These are phyloP conservation scores for Cadophora gregata DNA, from an alignment of 2,329 filamentous ascomycete species.

Conservation along the genomic window DNA sequence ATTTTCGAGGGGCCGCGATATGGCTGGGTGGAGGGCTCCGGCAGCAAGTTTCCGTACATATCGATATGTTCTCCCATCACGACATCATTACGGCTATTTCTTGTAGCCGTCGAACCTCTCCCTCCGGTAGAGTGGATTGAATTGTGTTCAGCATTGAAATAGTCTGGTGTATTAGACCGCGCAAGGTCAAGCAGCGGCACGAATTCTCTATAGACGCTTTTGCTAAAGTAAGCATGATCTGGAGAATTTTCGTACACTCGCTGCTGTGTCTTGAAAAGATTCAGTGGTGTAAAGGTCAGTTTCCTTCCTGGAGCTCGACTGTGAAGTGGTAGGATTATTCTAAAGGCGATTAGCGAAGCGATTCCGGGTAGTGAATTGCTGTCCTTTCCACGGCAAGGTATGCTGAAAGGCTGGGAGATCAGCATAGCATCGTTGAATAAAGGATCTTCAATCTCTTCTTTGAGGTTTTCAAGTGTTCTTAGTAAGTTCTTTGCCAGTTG, in stretches of 20 bases:
- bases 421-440: constrained; percentile 55
- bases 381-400: constrained; percentile 47
- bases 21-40: background rate
- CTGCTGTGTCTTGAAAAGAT: constrained; percentile 71
- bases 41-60: constrained; percentile 22
- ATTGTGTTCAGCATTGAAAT: constrained; percentile 3
- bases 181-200: constrained; percentile 50
- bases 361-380: constrained; percentile 40
- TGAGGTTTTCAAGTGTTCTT: constrained; percentile 50
- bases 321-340: constrained; percentile 67
- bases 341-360: constrained; percentile 59
- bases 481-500: constrained; percentile 55
- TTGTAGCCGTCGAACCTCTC: constrained; percentile 1
- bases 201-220: constrained; percentile 66
- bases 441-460: constrained; percentile 51
- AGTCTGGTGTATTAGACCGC: background rate
- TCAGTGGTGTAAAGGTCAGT: constrained; percentile 65
- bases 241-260: constrained; percentile 60
- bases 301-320: constrained; percentile 55
- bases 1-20: constrained; percentile 22
- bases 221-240: constrained; percentile 64
- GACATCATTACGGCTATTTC: constrained; percentile 18
- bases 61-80: constrained; percentile 20
- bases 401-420: constrained; percentile 50
- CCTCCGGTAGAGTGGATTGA: background rate